Base-by-base conservation (phyloP, 2,329 filamentous ascomycete genomes). In the Nakataea oryzae region DNA sequence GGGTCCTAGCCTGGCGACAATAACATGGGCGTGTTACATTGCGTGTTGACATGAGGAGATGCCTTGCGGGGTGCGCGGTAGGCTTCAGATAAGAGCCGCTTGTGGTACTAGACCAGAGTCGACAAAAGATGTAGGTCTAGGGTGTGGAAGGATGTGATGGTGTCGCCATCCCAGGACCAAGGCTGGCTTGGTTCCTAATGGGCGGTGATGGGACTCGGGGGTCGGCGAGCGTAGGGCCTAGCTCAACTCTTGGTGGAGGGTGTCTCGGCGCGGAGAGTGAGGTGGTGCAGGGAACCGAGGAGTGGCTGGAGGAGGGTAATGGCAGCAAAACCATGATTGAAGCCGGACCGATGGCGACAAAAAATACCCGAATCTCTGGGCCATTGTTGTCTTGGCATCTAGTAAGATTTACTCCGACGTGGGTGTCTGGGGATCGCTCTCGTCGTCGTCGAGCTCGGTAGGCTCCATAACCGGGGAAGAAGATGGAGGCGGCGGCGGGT, bases 401-500 rank as follows among this genome's bases (percentile, higher is more conserved):
- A 8, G 7, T 50, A n/a, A 8, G 34, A 41, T 41, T 21, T 17
- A n/a, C 24, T 50, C 41, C 41, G 21, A n/a, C 41, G 41, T 50
- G 21, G 41, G 41, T 7, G 41, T 50, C 41, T 17, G 41, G 21
- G 41, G 41, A n/a, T 56, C 54, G 54, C 54, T 56, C 26, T 27
- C 54, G 12, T 56, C 54, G 12, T 56, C 54, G 24, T 27, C 28
- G 21, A 56, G 24, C 17, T 56, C 54, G 26, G 54, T 29, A 28
- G 54, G 54, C 54, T 56, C n/a, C 26, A 24, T 56, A n/a, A 47
- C 41, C 41, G 41, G 21, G 41, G 28, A 27, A 24, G 54, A 24
- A 61, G 61, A 63, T 57, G 65, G 63, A 63, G 54, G 26, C 17
- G 54, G 26, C 17, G 54, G 2, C 26, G 71, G 69, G 27, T 68